phyloP scores from a whole-genome alignment of 257 asterid genomes.

The Echites panduratus region DNA sequence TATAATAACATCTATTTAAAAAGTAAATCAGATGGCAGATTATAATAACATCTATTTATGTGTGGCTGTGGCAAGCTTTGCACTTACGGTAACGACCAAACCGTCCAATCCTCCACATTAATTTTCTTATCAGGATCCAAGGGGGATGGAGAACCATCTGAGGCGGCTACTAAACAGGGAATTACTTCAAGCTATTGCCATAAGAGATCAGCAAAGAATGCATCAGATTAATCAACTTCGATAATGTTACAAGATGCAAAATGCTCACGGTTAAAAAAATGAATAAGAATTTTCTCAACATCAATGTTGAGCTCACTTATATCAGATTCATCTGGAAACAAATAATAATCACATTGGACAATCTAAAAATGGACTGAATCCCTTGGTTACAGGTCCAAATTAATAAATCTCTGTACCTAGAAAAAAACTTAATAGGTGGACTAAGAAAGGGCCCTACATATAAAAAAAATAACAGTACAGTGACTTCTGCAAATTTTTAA shows the following conservation, averaged over 20 bases:
- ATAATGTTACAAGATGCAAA: background rate
- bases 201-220: slow-evolving; percentile 19
- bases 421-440: background rate
- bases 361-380: background rate
- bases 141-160: slow-evolving; percentile 30
- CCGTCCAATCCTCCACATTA: slow-evolving; percentile 43
- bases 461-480: background rate
- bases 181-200: slow-evolving; percentile 68
- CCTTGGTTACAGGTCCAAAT: background rate
- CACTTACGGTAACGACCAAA: slow-evolving; percentile 88
- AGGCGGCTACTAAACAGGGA: slow-evolving; percentile 79
- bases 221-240: background rate
- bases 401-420: background rate
- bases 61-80: background rate
- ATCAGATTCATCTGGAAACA: background rate
- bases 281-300: background rate
- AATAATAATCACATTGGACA: no score
- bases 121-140: slow-evolving; percentile 25
- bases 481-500: background rate
- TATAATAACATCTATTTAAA: background rate
- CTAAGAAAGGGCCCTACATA: background rate
- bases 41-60: background rate
- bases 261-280: background rate
- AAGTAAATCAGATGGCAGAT: background rate
- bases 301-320: background rate